These are phyloP conservation scores for Cymbidium sinense DNA, from an alignment of 106 monocot genomes.

Conservation along the genomic window DNA sequence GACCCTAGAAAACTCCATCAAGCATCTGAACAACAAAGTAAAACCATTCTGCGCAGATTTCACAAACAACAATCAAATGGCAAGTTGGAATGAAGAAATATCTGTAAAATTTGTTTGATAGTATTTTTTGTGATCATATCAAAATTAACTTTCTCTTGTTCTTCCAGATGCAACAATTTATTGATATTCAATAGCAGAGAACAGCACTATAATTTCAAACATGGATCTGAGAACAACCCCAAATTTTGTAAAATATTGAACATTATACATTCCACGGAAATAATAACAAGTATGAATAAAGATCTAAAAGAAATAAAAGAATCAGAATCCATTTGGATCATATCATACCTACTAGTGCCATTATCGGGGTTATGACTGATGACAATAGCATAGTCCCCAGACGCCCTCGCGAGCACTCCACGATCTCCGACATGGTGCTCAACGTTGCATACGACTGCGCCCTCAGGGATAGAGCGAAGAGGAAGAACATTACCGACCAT, in stretches of 20 bases:
- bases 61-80: not conserved
- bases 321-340: not conserved
- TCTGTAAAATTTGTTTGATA: not conserved
- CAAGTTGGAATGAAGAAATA: not conserved
- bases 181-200: not conserved
- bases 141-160: not conserved
- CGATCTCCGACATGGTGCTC: constrained; percentile 39
- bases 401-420: constrained; percentile 33
- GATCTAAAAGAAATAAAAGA: not conserved
- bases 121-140: not conserved
- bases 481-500: constrained; percentile 55
- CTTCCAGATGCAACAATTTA: not conserved
- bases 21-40: not conserved
- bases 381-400: constrained; percentile 48
- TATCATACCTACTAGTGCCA: constrained; percentile 30
- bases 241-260: no score
- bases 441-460: constrained; percentile 40
- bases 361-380: constrained; percentile 51
- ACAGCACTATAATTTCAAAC: not conserved
- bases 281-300: not conserved
- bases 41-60: not conserved
- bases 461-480: constrained; percentile 28
- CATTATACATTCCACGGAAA: not conserved
- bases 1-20: not conserved
- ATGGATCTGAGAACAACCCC: not conserved